Percentiles rank a stretch among this genome's conserved stretches.
Evolutionary conservation across 2,329 filamentous ascomycete genomes (phyloP).

Genomic region (Myriosclerotinia curreyana): DNA sequence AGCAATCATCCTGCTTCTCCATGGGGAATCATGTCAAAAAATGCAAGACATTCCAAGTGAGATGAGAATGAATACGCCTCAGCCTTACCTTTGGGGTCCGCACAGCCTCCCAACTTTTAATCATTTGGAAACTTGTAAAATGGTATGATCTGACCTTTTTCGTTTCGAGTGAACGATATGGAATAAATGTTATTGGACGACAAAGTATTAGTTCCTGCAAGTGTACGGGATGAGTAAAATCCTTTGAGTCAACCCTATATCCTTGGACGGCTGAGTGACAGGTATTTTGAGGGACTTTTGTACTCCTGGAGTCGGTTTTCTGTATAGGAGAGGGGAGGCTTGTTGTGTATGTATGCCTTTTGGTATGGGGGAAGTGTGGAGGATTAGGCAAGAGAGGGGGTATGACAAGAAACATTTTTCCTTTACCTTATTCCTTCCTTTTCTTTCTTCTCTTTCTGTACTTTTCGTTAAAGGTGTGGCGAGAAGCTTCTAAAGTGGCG

Average conservation of each 20-base stretch:
- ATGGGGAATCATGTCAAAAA: neutral
- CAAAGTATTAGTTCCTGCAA: conserved; percentile 4
- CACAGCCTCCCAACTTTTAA: neutral
- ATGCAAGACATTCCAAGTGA: conserved; percentile 7
- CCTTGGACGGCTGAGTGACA: conserved; percentile 18
- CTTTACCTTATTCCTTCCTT: neutral
- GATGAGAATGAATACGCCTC: neutral
- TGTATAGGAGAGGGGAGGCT: neutral
- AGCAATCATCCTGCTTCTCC: neutral
- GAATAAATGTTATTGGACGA: neutral
- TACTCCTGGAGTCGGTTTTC: conserved; percentile 1
- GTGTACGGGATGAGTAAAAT: neutral
- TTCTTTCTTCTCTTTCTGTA: neutral
- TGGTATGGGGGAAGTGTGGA: neutral
- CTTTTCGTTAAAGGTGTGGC: neutral
- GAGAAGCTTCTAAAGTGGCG: neutral
- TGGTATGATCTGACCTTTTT: neutral
- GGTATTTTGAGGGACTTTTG: neutral
- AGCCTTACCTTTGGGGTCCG: conserved; percentile 10
- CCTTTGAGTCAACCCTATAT: conserved; percentile 1
- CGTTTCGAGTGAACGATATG: neutral
- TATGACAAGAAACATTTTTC: conserved; percentile 3
- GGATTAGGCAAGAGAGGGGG: neutral
- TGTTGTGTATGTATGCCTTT: neutral
- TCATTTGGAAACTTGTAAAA: neutral